Base-by-base conservation (phyloP, 2,329 filamentous ascomycete genomes). In the Colletotrichum sp. region DNA sequence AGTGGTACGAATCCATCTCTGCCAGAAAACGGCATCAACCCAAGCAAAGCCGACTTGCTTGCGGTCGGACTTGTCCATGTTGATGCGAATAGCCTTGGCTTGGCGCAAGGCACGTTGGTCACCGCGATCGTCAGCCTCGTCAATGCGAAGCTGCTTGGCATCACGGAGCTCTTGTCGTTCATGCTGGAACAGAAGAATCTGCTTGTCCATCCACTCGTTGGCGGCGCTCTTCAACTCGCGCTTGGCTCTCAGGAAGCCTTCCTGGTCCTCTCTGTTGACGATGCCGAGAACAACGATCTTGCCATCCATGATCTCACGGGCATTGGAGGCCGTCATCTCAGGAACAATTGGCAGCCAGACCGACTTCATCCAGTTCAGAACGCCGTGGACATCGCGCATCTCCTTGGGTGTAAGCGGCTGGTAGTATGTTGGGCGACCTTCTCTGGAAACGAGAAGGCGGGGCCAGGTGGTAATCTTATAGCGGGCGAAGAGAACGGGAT, bases 391-490 rank as follows among this genome's bases (percentile, higher is more conserved):
- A 81, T 99, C 95, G 74, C 97, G 93, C 95, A 98, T 98, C 79
- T 98, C 96, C 80, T 94, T 92, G 1, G 97, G 97, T 1, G 95
- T 94, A 52, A 98, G 89, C 9, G 94, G 95, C 32, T 92, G 94
- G 84, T 97, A 99, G 84, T 98, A 98, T 2, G 93, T 96, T 52
- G 97, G 94, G 59, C 96, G 93, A 12, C 96, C 96, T 82, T 98
- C 96, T 74, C 97, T 91, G 14, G 95, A 95, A 5, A 98, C 97
- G 75, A 99, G 85, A 58, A 99, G 88, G 71, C 96, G 93, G n/a
- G 97, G 97, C 95, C 96, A 98, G 1, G 96, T 98, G 5, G 94
- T 96, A 80, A 99, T 97, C 89, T 97, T 98, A 90, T 96, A 99
- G 73, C 95, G 91, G 61, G 95, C 90, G 75, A 91, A 93, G 73